These are phyloP conservation scores for Mycena amicta DNA, from an alignment of 768 basidiomycete species.

Conservation along the genomic window DNA sequence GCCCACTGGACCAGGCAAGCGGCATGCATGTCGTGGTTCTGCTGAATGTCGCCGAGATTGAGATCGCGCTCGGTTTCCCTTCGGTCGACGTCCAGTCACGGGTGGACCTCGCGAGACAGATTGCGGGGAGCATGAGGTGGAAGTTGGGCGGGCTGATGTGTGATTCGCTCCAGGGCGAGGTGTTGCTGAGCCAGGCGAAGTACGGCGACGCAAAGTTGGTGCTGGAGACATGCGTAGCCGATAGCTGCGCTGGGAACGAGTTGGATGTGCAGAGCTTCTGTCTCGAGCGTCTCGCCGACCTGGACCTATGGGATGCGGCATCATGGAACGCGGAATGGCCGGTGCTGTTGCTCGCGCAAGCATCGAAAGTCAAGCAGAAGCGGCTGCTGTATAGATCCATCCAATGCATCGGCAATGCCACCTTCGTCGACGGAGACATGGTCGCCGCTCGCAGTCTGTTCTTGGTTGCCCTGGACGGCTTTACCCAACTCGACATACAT, in stretches of 20 bases:
- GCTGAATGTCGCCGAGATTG: not conserved
- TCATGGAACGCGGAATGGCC: not conserved
- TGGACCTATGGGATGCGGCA: not conserved
- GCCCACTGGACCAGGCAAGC: not conserved
- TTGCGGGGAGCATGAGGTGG: not conserved
- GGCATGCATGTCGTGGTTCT: not conserved
- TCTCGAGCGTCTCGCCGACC: not conserved
- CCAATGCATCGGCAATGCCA: not conserved
- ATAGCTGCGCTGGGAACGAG: not conserved
- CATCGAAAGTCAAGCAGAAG: not conserved
- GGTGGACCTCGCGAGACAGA: not conserved
- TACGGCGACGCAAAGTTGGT: not conserved
- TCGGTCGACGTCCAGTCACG: not conserved
- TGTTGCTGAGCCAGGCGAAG: not conserved
- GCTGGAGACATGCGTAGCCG: not conserved
- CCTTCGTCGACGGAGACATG: not conserved
- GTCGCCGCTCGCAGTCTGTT: not conserved
- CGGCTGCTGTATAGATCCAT: not conserved
- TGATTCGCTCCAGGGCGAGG: not conserved
- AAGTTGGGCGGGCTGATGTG: not conserved
- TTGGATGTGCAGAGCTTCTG: not conserved
- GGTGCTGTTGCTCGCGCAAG: not conserved
- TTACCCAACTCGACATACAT: conserved; percentile 2
- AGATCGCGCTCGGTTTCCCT: not conserved
- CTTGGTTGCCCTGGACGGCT: not conserved